Evolutionary conservation across 1,139 yeast species (phyloP), one percentile per base, ranked within the genome.

Genomic region (Kazachstania sp.): DNA sequence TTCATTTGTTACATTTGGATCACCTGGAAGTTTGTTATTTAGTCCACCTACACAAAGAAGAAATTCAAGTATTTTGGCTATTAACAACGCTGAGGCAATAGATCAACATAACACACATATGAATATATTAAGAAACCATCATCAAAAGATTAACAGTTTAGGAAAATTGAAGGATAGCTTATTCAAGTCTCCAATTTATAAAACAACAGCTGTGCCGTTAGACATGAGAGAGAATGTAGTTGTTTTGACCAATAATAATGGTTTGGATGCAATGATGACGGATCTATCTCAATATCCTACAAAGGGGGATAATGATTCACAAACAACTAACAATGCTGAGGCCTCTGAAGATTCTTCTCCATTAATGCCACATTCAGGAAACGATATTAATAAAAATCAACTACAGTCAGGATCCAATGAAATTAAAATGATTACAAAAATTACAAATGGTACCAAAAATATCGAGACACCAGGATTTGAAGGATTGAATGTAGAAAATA

Each of bases 1-100:
- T 13, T 60, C 65, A 4, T 58, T 54, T 50, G 30, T 56, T 32
- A 54, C 48, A 37, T 46, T 51, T 41, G 54, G 52, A 4, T 51
- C 59, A 4, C 58, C 60, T 0, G 48, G 49, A 6, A 29, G 44
- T 2, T 13, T 39, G 19, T 37, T 48, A 6, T 43, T 48, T 19
- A 47, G 47, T 31, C 50, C 55, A n/a, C 41, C 43, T n/a, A 20
- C 37, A 19, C 39, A 19, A 15, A 44, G 45, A 29, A 44, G 51
- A 32, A 43, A 44, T 26, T 39, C 49, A 23, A 45, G 45, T 28
- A 30, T 35, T 3, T 20, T 46, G 9, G 23, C 26, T 13, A n/a
- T 34, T 28, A 29, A 2, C n/a, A 44, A 44, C 18, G n/a, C 13
- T 13, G 28, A 41, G 3, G 15, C 26, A 16, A 11, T n/a, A 19